Evolutionary conservation across 306 rosid genomes (phyloP), one percentile per base, ranked within the genome.

Genomic region (Datisca glomerata): DNA sequence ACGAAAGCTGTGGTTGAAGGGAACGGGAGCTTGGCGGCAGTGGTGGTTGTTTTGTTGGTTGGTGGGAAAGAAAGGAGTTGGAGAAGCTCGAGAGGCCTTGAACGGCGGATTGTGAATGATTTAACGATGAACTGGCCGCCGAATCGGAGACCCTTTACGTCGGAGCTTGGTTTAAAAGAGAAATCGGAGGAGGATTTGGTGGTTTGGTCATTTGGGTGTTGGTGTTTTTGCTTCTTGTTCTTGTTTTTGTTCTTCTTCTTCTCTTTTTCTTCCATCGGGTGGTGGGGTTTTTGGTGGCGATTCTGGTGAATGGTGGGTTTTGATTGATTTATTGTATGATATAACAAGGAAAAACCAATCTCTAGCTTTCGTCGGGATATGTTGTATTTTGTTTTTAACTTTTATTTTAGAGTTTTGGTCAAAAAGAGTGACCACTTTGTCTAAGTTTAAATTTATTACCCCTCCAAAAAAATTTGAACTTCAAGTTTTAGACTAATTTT

Each of bases 71-170:
- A 80, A 3, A 91, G 85, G 21, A 91, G 69, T 19, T 71, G 76
- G 12, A 85, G 72, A 36, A 91, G 81, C 43, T 91, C 92, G 1
- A 71, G 28, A 0, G 98, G 92, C 23, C 72, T 54, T 19, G 98
- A 91, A 24, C 81, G 73, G 6, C 98, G 70, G 64, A 91, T 64
- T 38, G 98, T 76, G 74, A 91, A 91, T 22, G 98, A 91, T 59
- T 84, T 91, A 4, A 84, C 86, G 28, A 91, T 55, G 96, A 84
- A 77, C n/a, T 91, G 98, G 43, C 94, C 92, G 12, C 98, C 98
- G 18, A 91, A 91, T 31, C 94, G 55, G 41, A 91, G 75, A 12
- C 98, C 98, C 45, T 91, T 91, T 5, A 91, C 98, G 1, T 91
- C 92, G 1, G 92, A 75, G 64, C 47, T 54, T 11, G 92, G 85